Evolutionary conservation across 495 filamentous ascomycete species (phyloP), one percentile per base, ranked within the genome.

Genomic region (Penicillium malachiteum): DNA sequence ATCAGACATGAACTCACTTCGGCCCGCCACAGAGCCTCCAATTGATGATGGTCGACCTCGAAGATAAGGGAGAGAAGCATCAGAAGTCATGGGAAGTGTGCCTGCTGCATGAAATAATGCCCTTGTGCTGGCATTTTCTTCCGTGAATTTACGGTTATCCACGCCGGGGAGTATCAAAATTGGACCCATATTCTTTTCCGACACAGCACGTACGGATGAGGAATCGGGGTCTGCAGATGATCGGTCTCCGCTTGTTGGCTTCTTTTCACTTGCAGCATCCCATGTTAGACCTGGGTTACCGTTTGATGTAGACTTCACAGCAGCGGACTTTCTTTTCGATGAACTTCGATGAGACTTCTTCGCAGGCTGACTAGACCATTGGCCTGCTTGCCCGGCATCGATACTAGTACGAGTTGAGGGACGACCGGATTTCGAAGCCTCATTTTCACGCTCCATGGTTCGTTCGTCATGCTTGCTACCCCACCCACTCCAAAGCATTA

Each of bases 401-500:
- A 73, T 67, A 43, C 70, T 73, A 0, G 55, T 56, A 13, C 69
- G 63, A 9, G 65, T 66, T 5, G 69, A 63, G 10, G 48, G 67
- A 9, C 47, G 60, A 31, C 64, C 63, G 1, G 55, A 57, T 41
- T 62, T 48, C 5, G 64, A 62, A 6, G 60, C 67, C 39, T 72
- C 69, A 26, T 72, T 55, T 57, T 85, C 83, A 41, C 71, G 69
- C 26, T 75, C 64, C 9, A 94, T 76, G 10, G 86, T 87, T 41
- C 78, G 81, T 72, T 92, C 81, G 65, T 96, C 92, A 58, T 96
- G 92, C 63, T 86, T 94, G 57, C 87, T 90, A 10, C 89, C 92
- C 87, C 91, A 91, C 10, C 84, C 72, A 42, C 83, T 87, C 92
- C 92, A 97, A 32, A 96, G 69, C 33, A 84, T 83, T 71, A 96